These are phyloP conservation scores for Urtica urens DNA, from an alignment of 306 rosid genomes.

Conservation along the genomic window DNA sequence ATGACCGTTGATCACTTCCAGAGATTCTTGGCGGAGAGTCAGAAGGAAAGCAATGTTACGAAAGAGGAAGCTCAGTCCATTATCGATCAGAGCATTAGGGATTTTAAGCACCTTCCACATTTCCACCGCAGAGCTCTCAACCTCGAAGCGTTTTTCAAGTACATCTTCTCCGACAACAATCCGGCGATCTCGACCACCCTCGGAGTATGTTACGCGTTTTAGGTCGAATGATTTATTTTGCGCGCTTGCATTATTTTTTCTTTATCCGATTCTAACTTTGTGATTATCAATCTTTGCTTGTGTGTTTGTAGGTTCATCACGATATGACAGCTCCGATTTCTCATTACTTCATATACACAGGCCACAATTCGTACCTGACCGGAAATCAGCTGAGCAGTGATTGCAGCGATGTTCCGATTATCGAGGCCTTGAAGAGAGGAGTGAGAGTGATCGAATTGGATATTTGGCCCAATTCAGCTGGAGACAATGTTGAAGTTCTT, in stretches of 20 bases:
- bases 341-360: slow-evolving; percentile 85
- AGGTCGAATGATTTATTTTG: no score
- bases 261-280: background rate
- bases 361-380: slow-evolving; percentile 88
- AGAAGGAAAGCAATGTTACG: slow-evolving; percentile 45
- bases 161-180: slow-evolving; percentile 54
- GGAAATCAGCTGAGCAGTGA: slow-evolving; percentile 98
- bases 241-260: background rate
- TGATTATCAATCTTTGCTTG: background rate
- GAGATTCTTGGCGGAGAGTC: slow-evolving; percentile 50
- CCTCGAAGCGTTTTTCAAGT: slow-evolving; percentile 73
- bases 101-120: slow-evolving; percentile 44
- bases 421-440: slow-evolving; percentile 60
- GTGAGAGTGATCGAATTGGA: slow-evolving; percentile 95
- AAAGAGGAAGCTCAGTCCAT: slow-evolving; percentile 48
- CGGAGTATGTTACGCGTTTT: slow-evolving; percentile 28
- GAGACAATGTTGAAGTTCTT: slow-evolving; percentile 74
- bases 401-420: slow-evolving; percentile 84
- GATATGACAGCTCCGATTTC: slow-evolving; percentile 87
- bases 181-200: slow-evolving; percentile 34
- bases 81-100: slow-evolving; percentile 30
- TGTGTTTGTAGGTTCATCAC: slow-evolving; percentile 51
- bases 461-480: slow-evolving; percentile 83
- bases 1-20: slow-evolving; percentile 51
- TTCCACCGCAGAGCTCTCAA: slow-evolving; percentile 59